Percentiles rank a stretch among this genome's conserved stretches.
Conservation (phyloP, 2,329 filamentous ascomycete genomes). For the Sphaerulina vaccinii region DNA sequence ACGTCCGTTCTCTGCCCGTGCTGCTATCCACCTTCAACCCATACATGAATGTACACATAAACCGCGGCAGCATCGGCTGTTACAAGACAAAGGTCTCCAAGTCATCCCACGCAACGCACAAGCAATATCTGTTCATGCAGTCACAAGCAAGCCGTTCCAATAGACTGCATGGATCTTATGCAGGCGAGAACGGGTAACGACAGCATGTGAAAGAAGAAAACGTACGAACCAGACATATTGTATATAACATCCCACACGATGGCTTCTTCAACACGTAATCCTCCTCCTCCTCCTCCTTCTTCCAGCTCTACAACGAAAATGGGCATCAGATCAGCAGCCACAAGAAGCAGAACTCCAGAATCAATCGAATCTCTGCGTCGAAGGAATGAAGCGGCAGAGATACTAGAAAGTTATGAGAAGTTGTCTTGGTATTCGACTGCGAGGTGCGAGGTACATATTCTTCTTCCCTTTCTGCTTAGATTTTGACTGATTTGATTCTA, state of each 20-base stretch:
- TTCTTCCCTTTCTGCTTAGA: not conserved
- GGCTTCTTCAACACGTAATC: no score
- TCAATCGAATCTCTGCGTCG: slow-evolving; percentile 27
- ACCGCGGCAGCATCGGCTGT: not conserved
- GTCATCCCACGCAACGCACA: not conserved
- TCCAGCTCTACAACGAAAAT: slow-evolving; percentile 1
- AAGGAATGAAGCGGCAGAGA: slow-evolving; percentile 30
- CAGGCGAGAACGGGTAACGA: slow-evolving; percentile 1
- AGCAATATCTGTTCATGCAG: not conserved
- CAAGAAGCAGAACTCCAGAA: slow-evolving; percentile 17
- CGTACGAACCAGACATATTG: not conserved
- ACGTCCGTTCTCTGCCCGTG: not conserved
- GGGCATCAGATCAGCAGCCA: not conserved
- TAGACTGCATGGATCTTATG: slow-evolving; percentile 4
- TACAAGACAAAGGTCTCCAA: not conserved
- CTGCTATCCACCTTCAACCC: not conserved
- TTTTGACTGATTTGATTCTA: slow-evolving; percentile 10
- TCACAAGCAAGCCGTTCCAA: slow-evolving; percentile 9
- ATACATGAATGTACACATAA: not conserved
- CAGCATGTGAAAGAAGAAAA: not conserved
- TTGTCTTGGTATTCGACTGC: slow-evolving; percentile 32
- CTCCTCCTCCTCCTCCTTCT: no score
- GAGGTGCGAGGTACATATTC: slow-evolving; percentile 32
- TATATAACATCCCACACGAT: no score
- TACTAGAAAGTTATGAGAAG: slow-evolving; percentile 36